Base-by-base conservation (phyloP, 805 yeast genomes). In the Candida mattraensis region DNA sequence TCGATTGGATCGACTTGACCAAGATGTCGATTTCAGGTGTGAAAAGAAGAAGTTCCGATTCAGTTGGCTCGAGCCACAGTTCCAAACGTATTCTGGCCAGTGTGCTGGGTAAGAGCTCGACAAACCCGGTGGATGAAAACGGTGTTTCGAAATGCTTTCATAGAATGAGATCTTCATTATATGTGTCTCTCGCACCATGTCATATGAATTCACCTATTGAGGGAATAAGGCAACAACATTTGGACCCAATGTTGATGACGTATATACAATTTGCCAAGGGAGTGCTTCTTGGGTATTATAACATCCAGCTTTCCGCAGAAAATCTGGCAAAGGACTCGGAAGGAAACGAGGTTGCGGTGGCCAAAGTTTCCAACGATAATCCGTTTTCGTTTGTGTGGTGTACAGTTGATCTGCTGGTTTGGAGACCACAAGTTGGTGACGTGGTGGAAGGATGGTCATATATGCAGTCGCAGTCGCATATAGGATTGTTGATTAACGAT, bases 381-480 rank as follows among this genome's bases (percentile, higher is more conserved):
- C 97, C 99, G 16, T 91, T 89, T 58, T 74, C 91, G 18, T 93
- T 84, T 60, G 56, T 84, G 34, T 93, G 99, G 98, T 72, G 87
- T 29, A 66, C 77, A 4, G 94, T 83, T 7, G 93, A 87, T 35
- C 70, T 93, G 30, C 69, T 87, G 37, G 76, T 88, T 31, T 93
- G 99, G 98, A 78, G 74, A 51, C 99, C 99, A 4, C 77, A 77
- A 50, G 68, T 78, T n/a, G 96, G 95, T 4, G 97, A 93, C 55
- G 64, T 72, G 1, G 64, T 93, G 13, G 94, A 89, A 60, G 99
- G 99, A 9, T 74, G 80, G 69, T 74, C 83, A 36, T 87, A 87
- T 66, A 80, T 91, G 76, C 97, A 91, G 66, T 82, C 96, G 3
- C 95, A 95, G 12, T 83, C 96, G 6, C 99, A 93, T 58, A 83